Evolutionary conservation across 176 grass and related monocot species (phyloP).

Genomic region (Typha latifolia): DNA sequence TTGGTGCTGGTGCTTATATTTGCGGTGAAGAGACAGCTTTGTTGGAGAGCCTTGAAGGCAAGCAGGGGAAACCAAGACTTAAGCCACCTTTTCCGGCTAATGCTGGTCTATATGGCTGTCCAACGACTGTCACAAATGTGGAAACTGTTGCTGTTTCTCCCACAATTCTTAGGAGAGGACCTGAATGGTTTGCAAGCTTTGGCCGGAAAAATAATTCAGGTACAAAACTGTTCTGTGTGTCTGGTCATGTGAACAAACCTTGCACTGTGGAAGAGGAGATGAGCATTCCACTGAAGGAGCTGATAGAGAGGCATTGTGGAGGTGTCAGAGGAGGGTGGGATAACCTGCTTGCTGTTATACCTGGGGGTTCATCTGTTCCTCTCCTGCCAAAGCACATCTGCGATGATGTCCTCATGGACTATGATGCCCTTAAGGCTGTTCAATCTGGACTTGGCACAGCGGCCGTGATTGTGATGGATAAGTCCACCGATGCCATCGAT

Average conservation of each 20-base stretch:
- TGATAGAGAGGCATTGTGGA: conserved; percentile 80
- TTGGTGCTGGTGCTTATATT: conserved; percentile 90
- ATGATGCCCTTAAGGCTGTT: conserved; percentile 82
- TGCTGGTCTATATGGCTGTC: conserved; percentile 73
- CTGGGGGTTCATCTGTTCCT: conserved; percentile 78
- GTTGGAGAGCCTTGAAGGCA: conserved; percentile 88
- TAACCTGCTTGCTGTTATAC: conserved; percentile 78
- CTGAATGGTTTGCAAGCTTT: conserved; percentile 95
- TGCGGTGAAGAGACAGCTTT: conserved; percentile 95
- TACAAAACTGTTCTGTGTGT: conserved; percentile 75
- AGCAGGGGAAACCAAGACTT: conserved; percentile 79
- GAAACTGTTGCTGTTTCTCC: conserved; percentile 88
- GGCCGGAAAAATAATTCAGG: conserved; percentile 85
- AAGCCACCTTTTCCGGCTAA: conserved; percentile 94
- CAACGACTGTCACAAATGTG: conserved; percentile 88
- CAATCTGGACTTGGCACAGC: conserved; percentile 76
- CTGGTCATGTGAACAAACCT: conserved; percentile 90
- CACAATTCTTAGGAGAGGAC: conserved; percentile 76
- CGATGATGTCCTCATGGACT: conserved; percentile 88
- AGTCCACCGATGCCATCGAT: conserved; percentile 80
- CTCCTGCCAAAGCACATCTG: conserved; percentile 78
- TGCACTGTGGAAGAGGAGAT: conserved; percentile 95
- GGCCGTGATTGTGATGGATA: conserved; percentile 88
- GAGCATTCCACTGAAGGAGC: conserved; percentile 86
- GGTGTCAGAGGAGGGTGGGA: conserved; percentile 94